A percentile compares a stretch with the other conserved stretches of the same genome.
Evolutionary conservation across 495 filamentous ascomycete genomes (phyloP).

Genomic region (Aspergillus cavernicola): DNA sequence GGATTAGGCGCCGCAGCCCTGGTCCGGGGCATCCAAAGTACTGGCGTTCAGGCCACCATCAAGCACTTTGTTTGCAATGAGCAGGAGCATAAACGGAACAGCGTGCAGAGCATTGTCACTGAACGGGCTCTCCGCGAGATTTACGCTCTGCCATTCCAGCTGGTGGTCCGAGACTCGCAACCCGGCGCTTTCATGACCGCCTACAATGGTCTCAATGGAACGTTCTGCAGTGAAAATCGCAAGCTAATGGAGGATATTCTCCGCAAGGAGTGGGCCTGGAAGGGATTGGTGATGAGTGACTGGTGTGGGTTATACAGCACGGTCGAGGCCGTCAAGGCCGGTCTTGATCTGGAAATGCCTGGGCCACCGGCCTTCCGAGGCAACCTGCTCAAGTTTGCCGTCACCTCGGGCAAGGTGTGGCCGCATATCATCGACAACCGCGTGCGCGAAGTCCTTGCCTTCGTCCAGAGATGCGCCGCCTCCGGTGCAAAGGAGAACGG

Average conservation of each 20-base stretch:
- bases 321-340: slow-evolving; percentile 47
- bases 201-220: slow-evolving; percentile 67
- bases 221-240: slow-evolving; percentile 55
- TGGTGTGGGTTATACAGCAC: slow-evolving; percentile 28
- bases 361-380: slow-evolving; percentile 51
- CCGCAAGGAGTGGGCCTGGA: slow-evolving; percentile 60
- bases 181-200: slow-evolving; percentile 61
- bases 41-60: slow-evolving; percentile 55
- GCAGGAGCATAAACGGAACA: slow-evolving; percentile 55
- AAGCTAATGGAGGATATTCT: slow-evolving; percentile 54
- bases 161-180: slow-evolving; percentile 52
- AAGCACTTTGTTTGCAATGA: slow-evolving; percentile 70
- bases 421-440: slow-evolving; percentile 23
- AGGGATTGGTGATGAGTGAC: slow-evolving; percentile 62
- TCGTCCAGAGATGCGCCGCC: slow-evolving; percentile 32
- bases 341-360: slow-evolving; percentile 64
- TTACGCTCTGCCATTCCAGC: slow-evolving; percentile 63
- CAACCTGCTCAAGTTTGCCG: not conserved
- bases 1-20: slow-evolving; percentile 56
- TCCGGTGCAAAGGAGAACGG: slow-evolving; percentile 22
- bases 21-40: slow-evolving; percentile 57
- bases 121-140: slow-evolving; percentile 65
- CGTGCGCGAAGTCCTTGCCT: not conserved
- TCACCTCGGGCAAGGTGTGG: not conserved
- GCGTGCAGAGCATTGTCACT: slow-evolving; percentile 51